These are phyloP conservation scores for Hypoxylon cercidicola DNA, from an alignment of 495 filamentous ascomycete species.

Conservation along the genomic window DNA sequence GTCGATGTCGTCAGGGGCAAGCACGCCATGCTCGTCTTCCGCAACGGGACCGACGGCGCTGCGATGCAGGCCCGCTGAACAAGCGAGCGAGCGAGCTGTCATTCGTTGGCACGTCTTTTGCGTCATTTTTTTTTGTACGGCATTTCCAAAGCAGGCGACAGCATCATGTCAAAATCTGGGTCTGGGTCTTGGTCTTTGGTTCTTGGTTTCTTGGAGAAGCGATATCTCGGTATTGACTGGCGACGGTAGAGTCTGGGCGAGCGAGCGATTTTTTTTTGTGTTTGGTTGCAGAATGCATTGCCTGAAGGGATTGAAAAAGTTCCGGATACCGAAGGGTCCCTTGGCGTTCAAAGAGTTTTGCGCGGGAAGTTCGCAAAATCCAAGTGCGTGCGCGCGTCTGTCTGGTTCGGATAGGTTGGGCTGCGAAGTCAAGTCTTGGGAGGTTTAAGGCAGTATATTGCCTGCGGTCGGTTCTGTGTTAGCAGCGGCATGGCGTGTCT, in stretches of 20 bases:
- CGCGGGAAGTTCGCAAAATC: not conserved
- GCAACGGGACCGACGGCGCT: slow-evolving; percentile 45
- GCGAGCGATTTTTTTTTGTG: not conserved
- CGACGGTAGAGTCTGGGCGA: not conserved
- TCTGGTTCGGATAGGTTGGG: not conserved
- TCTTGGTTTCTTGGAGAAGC: no score
- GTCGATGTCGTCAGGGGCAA: slow-evolving; percentile 55
- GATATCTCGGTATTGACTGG: not conserved
- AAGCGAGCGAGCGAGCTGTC: not conserved
- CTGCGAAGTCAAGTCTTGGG: not conserved
- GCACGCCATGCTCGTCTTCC: slow-evolving; percentile 62
- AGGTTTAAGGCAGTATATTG: not conserved
- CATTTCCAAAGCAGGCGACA: not conserved
- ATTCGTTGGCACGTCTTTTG: not conserved
- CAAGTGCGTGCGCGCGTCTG: not conserved
- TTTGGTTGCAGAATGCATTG: no score
- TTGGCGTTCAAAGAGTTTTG: slow-evolving; percentile 11
- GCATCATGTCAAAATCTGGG: no score
- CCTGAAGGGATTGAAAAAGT: not conserved
- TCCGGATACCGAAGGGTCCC: not conserved
- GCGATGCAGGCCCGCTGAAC: slow-evolving; percentile 34
- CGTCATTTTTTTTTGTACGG: not conserved
- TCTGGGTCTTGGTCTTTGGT: not conserved
- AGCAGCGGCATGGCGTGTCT: not conserved
- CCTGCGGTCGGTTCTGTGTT: not conserved